Conservation (phyloP, 2,329 filamentous ascomycete species). For the Coniochaeta pulveracea region DNA sequence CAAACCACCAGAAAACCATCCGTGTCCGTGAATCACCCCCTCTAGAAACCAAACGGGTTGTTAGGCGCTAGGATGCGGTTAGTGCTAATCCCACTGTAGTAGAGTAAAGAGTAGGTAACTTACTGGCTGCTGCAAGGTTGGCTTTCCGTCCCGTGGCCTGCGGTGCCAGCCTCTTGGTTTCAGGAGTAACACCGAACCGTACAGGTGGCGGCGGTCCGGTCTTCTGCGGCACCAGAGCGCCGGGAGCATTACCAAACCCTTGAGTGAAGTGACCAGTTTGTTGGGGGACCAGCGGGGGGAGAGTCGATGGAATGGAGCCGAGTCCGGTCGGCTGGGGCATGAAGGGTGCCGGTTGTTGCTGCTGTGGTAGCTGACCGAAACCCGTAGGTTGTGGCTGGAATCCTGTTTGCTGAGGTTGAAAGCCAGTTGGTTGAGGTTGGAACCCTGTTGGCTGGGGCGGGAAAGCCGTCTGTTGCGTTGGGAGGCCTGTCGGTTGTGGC, state of each 20-base stretch:
- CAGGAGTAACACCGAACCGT: constrained; percentile 68
- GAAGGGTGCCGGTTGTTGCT: constrained; percentile 37
- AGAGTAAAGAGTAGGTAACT: constrained; percentile 32
- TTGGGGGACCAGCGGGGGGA: constrained; percentile 30
- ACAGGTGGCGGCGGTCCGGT: constrained; percentile 81
- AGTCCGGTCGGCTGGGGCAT: constrained; percentile 28
- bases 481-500: constrained; percentile 54
- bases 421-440: constrained; percentile 24
- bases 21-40: too few relatives aligned
- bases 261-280: constrained; percentile 26
- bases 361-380: constrained; percentile 21
- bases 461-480: constrained; percentile 27
- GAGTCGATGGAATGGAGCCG: too few relatives aligned
- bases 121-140: constrained; percentile 91
- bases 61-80: constrained; percentile 14
- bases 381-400: constrained; percentile 1
- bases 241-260: constrained; percentile 21
- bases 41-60: constrained; percentile 20
- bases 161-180: constrained; percentile 65
- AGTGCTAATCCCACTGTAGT: constrained; percentile 4
- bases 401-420: constrained; percentile 26
- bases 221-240: constrained; percentile 59
- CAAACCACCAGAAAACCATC: too few relatives aligned
- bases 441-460: constrained; percentile 58
- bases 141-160: constrained; percentile 85